phyloP scores from a whole-genome alignment of 73 alveolate species.

The Blepharisma japonicum region DNA sequence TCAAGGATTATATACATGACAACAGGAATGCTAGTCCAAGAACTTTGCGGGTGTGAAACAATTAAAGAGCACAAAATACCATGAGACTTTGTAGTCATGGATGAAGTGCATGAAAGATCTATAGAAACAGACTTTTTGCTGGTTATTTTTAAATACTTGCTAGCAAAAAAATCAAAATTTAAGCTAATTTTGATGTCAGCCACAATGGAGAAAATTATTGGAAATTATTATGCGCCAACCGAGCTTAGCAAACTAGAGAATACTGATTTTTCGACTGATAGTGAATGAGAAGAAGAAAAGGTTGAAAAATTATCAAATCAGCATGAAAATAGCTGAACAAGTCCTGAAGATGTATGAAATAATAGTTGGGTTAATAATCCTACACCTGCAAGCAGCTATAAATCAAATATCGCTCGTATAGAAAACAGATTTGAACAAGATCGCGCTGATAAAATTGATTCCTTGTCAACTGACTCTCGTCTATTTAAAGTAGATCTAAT shows the following conservation, averaged over 20 bases:
- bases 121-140: slow-evolving; percentile 80
- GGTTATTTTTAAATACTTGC: slow-evolving; percentile 72
- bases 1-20: slow-evolving; percentile 77
- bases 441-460: no score
- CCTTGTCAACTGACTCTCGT: no score
- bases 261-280: background rate
- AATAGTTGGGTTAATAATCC: no score
- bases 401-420: no score
- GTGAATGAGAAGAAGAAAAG: slow-evolving; percentile 9
- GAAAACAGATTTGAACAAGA: no score
- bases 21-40: slow-evolving; percentile 88
- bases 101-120: slow-evolving; percentile 97
- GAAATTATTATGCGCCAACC: slow-evolving; percentile 55
- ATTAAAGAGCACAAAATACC: slow-evolving; percentile 24
- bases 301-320: background rate
- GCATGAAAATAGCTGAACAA: no score
- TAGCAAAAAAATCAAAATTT: slow-evolving; percentile 43
- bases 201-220: slow-evolving; percentile 71
- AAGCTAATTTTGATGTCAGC: slow-evolving; percentile 90
- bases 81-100: slow-evolving; percentile 77
- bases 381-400: no score
- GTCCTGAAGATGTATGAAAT: no score
- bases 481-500: no score
- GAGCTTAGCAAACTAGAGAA: background rate
- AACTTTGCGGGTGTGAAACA: slow-evolving; percentile 43